phyloP scores from a whole-genome alignment of 805 yeast genomes.

The Ogataea zsoltii region DNA sequence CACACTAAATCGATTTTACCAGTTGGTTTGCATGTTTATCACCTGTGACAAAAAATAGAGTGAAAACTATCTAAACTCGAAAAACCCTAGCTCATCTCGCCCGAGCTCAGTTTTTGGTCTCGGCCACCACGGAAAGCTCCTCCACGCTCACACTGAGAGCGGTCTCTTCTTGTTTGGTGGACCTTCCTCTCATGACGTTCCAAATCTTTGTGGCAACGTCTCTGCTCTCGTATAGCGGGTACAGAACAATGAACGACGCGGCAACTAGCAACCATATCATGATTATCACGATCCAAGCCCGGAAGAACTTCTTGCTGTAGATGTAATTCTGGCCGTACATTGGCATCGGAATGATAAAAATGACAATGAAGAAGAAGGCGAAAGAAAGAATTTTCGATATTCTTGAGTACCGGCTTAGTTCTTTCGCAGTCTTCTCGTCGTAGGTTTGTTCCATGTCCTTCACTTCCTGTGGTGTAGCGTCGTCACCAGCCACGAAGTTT shows the following conservation, averaged over 20 bases:
- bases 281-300: slow-evolving; percentile 36
- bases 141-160: neutral
- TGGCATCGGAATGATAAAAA: slow-evolving; percentile 34
- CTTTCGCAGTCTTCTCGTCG: slow-evolving; percentile 17
- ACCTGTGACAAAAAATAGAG: too few species aligned
- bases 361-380: slow-evolving; percentile 28
- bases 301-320: slow-evolving; percentile 34
- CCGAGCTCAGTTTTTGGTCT: too few species aligned
- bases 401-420: slow-evolving; percentile 28
- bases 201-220: slow-evolving; percentile 19
- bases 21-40: too few species aligned
- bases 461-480: slow-evolving; percentile 35
- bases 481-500: slow-evolving; percentile 35
- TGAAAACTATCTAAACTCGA: too few species aligned
- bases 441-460: slow-evolving; percentile 25
- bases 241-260: slow-evolving; percentile 32
- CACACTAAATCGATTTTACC: too few species aligned
- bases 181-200: slow-evolving; percentile 19
- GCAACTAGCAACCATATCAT: slow-evolving; percentile 37
- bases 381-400: slow-evolving; percentile 26
- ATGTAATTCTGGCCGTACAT: slow-evolving; percentile 36
- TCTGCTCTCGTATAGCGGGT: slow-evolving; percentile 38
- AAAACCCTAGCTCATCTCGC: too few species aligned
- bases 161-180: slow-evolving; percentile 2
- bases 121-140: neutral